phyloP scores from a whole-genome alignment of 306 rosid genomes.

The Carpinus viminea region DNA sequence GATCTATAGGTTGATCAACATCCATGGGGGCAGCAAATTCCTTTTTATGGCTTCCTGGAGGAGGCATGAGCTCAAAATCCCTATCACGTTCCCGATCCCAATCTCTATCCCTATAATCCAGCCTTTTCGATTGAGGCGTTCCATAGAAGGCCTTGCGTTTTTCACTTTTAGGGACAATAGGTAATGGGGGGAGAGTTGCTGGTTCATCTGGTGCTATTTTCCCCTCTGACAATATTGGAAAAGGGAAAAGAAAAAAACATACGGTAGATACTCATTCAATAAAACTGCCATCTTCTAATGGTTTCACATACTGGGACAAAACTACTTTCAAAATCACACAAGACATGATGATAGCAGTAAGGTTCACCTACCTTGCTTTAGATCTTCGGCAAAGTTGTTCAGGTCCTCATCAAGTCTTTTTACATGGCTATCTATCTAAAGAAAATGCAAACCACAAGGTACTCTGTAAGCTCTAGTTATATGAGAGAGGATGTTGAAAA shows the following conservation, averaged over 20 bases:
- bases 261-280: conserved; percentile 20
- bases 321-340: background rate
- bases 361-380: conserved; percentile 80
- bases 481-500: background rate
- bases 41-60: conserved; percentile 90
- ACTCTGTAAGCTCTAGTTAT: conserved; percentile 24
- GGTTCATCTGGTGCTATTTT: conserved; percentile 85
- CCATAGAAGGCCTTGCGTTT: conserved; percentile 58
- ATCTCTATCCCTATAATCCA: conserved; percentile 81
- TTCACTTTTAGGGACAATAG: conserved; percentile 71
- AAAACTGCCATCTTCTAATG: background rate
- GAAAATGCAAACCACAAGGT: conserved; percentile 36
- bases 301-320: background rate
- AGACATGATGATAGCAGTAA: conserved; percentile 22
- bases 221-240: conserved; percentile 57
- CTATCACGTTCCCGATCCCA: conserved; percentile 97
- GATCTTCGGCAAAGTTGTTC: conserved; percentile 86
- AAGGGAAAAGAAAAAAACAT: conserved; percentile 18
- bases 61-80: conserved; percentile 97
- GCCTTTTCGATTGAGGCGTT: conserved; percentile 79
- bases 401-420: conserved; percentile 97
- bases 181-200: conserved; percentile 84
- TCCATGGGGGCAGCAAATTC: conserved; percentile 73
- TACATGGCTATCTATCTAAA: conserved; percentile 92
- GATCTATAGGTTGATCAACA: conserved; percentile 90